Conservation (phyloP, 2,329 filamentous ascomycete species). For the Pleurostoma richardsiae region DNA sequence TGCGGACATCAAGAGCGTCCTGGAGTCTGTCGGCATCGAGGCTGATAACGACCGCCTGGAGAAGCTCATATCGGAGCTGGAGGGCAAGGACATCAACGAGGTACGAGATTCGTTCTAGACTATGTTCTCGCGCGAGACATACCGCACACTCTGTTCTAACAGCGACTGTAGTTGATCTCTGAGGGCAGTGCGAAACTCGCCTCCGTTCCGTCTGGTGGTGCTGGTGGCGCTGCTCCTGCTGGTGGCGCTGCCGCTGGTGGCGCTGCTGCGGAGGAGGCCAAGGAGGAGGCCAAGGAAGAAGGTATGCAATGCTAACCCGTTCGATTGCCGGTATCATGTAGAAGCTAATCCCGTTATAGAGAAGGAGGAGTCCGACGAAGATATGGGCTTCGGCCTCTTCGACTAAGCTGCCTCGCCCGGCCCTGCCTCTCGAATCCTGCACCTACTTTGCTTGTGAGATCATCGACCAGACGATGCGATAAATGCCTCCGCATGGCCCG, state of each 20-base stretch:
- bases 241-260: conserved; percentile 65
- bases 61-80: conserved; percentile 82
- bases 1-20: conserved; percentile 79
- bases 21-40: conserved; percentile 92
- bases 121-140: too few species aligned
- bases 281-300: conserved; percentile 71
- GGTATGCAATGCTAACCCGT: conserved; percentile 50
- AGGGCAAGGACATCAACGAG: conserved; percentile 91
- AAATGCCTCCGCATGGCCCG: too few species aligned
- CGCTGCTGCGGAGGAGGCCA: conserved; percentile 56
- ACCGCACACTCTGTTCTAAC: too few species aligned
- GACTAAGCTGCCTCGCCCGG: conserved; percentile 46
- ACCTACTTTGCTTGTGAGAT: conserved; percentile 7
- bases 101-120: conserved; percentile 44
- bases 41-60: conserved; percentile 81
- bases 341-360: conserved; percentile 25
- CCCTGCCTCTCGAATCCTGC: not conserved
- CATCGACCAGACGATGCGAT: too few species aligned
- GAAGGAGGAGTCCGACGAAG: conserved; percentile 69
- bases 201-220: conserved; percentile 87
- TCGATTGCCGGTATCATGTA: too few species aligned
- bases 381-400: conserved; percentile 75
- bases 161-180: conserved; percentile 67
- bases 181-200: conserved; percentile 91
- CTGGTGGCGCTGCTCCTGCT: conserved; percentile 58